Evolutionary conservation across 768 basidiomycete genomes (phyloP), one percentile per base, ranked within the genome.

Genomic region (Harrya chromipes): DNA sequence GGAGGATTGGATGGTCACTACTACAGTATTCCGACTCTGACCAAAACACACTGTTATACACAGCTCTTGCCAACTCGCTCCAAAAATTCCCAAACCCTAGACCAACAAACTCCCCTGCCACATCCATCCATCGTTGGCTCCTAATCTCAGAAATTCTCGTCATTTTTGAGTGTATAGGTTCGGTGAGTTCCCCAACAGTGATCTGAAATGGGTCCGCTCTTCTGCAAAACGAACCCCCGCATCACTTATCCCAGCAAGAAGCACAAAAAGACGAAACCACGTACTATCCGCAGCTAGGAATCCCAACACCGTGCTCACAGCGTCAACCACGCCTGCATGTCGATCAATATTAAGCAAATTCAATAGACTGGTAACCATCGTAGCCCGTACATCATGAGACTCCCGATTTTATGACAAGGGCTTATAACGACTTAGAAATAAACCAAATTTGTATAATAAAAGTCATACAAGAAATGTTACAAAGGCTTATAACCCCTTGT

Each of bases 151-250:
- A 65, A 42, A 58, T 65, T 4, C 16, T 65, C 8, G 47, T 64
- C 24, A 58, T 67, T n/a, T 57, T 67, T 34, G 54, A 53, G 1
- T 62, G 43, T 29, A 24, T 65, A 49, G 39, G 11, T 62, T 56
- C 24, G 63, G 65, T 41, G 63, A 63, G 19, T 50, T 44, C 12
- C 34, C 44, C n/a, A 57, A 64, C 11, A 53, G 36, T 8, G 50
- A 65, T 1, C n/a, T 33, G 4, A 59, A 46, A 38, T 40, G 52
- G 31, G 55, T 52, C 36, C 56, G 50, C 20, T 47, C 46, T 0
- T 29, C n/a, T 11, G 61, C 61, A 4, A 65, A 58, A 33, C 53
- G 54, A 11, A 55, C 66, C 2, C 64, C 68, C 8, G 64, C 54
- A 37, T 53, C 51, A 0, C 64, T 67, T 14, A 62, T 64, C 7